phyloP scores from a whole-genome alignment of 2,329 filamentous ascomycete genomes.

The Epichloe typhina region DNA sequence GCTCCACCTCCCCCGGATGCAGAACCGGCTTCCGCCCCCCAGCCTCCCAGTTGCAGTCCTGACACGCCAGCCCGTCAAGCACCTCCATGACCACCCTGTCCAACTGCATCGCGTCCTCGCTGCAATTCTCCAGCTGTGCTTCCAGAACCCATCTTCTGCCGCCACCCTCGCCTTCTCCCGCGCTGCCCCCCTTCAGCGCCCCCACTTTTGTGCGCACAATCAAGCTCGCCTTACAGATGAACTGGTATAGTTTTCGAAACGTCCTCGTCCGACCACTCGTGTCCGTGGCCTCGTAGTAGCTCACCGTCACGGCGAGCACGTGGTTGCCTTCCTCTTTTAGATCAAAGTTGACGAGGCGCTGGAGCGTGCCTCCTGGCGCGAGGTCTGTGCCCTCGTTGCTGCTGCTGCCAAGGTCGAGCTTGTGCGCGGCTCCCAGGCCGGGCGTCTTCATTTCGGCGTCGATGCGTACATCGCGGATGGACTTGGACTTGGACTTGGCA shows the following conservation, averaged over 20 bases:
- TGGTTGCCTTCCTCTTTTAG: constrained; percentile 91
- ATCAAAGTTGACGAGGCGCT: constrained; percentile 73
- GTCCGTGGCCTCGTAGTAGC: constrained; percentile 78
- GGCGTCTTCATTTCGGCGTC: constrained; percentile 94
- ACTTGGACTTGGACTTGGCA: constrained; percentile 33
- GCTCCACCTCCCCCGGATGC: constrained; percentile 48
- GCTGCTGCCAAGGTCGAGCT: constrained; percentile 40
- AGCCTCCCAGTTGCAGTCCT: constrained; percentile 44
- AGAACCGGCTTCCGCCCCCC: constrained; percentile 36
- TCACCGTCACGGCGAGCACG: constrained; percentile 83
- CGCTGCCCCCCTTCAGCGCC: constrained; percentile 29
- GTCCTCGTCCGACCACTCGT: constrained; percentile 61
- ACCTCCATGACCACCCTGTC: constrained; percentile 49
- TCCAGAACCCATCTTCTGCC: constrained; percentile 60
- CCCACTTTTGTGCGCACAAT: constrained; percentile 85
- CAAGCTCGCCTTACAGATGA: constrained; percentile 79
- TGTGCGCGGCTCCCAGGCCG: constrained; percentile 40
- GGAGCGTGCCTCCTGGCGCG: constrained; percentile 52
- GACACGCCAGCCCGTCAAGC: constrained; percentile 35
- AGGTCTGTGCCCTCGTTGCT: constrained; percentile 30
- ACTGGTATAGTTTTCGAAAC: constrained; percentile 93
- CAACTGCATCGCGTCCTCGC: constrained; percentile 68
- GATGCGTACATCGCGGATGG: constrained; percentile 66
- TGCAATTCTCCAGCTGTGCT: constrained; percentile 90
- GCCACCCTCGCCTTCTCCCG: neutral